Base-by-base conservation (phyloP, 768 basidiomycete genomes). In the Kwoniella heveanensis region DNA sequence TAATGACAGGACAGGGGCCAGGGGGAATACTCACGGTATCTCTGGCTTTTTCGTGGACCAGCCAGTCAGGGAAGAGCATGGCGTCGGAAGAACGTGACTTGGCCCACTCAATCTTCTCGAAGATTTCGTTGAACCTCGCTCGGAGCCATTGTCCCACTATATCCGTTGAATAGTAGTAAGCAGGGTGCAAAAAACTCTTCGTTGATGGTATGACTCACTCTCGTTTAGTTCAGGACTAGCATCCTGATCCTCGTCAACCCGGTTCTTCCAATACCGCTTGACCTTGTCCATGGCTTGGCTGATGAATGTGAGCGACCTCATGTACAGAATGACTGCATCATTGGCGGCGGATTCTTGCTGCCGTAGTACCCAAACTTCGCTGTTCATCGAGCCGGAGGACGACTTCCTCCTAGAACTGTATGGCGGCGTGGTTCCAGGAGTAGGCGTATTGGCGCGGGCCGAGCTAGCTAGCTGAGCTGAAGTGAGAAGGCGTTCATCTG, bases 41-140 rank as follows among this genome's bases (percentile, higher is more conserved):
- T 32, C 96, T 83, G 0, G 94, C 95, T 59, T 90, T 88, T 77
- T 97, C 93, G 77, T 96, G 97, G 4, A 98, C 85, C 24, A 97
- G 82, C 79, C 92, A 89, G 77, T 97, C 94, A 17, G 95, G 85
- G 82, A 88, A 94, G 21, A 88, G 86, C 63, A 92, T 90, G 29
- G 80, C 81, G 60, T 90, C 89, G 30, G 54, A 85, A 79, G 78
- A 79, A 13, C 79, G 71, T 19, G 73, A 61, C 70, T 82, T 82
- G 1, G 80, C 79, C 70, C 80, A 82, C 51, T 91, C 88, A 19
- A 91, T 91, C 44, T 94, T 90, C 62, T 95, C 92, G 73, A 91
- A 90, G 74, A 92, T 95, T 77, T 94, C 93, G 72, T 93, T 87
- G 79, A 96, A 99, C 67, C 92, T 89, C 13, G 88, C 87, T 74